phyloP scores from a whole-genome alignment of 2,329 filamentous ascomycete species.

The Ophiocordyceps australis region DNA sequence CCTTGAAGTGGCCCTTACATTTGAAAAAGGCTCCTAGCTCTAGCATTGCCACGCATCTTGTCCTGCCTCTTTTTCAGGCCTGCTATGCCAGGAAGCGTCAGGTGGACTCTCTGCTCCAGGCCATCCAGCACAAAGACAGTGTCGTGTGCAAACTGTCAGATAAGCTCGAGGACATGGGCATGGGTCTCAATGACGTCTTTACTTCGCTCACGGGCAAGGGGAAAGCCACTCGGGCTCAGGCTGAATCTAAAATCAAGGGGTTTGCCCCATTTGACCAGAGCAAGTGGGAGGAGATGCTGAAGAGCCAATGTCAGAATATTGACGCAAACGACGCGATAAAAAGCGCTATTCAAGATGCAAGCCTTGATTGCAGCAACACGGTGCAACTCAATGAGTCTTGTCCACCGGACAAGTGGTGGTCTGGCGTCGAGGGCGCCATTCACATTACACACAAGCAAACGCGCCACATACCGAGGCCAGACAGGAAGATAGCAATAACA shows the following conservation, averaged over 20 bases:
- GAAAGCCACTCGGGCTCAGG: slow-evolving; percentile 21
- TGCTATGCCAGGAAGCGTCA: slow-evolving; percentile 21
- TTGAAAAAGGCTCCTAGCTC: slow-evolving; percentile 26
- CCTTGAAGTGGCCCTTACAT: slow-evolving; percentile 47
- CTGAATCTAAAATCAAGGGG: slow-evolving; percentile 30
- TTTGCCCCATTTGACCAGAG: slow-evolving; percentile 26
- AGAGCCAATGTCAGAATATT: slow-evolving; percentile 6
- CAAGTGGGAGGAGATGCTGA: slow-evolving; percentile 17
- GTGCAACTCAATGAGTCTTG: slow-evolving; percentile 13
- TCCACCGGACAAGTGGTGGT: slow-evolving; percentile 31
- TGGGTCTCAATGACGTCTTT: slow-evolving; percentile 34
- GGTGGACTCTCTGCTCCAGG: slow-evolving; percentile 20
- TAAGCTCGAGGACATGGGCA: slow-evolving; percentile 32
- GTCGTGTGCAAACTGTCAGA: slow-evolving; percentile 31
- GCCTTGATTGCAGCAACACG: slow-evolving; percentile 11
- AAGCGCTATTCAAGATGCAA: slow-evolving; percentile 19
- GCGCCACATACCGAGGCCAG: no score
- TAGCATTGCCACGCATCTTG: slow-evolving; percentile 25
- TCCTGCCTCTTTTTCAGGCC: slow-evolving; percentile 31
- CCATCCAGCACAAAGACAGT: slow-evolving; percentile 30
- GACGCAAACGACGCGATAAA: slow-evolving; percentile 15
- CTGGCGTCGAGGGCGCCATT: slow-evolving; percentile 19
- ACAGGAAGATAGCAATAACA: no score
- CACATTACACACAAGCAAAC: no score
- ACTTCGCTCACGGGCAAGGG: slow-evolving; percentile 28